These are phyloP conservation scores for Cladosporium sp. DNA, from an alignment of 2,329 filamentous ascomycete genomes.

Conservation along the genomic window DNA sequence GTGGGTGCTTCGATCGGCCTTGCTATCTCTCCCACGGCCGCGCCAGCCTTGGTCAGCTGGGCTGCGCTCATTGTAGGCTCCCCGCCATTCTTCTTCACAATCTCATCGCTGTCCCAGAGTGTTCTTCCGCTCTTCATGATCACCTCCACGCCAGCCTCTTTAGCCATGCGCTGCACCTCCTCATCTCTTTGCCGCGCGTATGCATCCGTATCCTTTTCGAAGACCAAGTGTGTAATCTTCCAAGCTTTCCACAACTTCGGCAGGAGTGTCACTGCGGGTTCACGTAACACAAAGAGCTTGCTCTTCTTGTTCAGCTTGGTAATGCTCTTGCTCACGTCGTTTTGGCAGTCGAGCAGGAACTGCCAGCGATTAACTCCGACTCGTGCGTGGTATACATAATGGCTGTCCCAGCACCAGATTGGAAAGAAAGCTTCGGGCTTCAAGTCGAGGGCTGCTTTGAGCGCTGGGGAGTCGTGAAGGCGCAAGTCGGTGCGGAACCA, in stretches of 20 bases:
- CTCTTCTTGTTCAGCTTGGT: slow-evolving; percentile 68
- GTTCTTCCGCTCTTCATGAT: slow-evolving; percentile 66
- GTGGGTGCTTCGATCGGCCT: slow-evolving; percentile 62
- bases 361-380: slow-evolving; percentile 74
- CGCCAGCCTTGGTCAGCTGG: slow-evolving; percentile 63
- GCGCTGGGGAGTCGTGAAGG: slow-evolving; percentile 73
- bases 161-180: slow-evolving; percentile 59
- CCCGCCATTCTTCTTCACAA: slow-evolving; percentile 64
- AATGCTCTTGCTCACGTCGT: slow-evolving; percentile 66
- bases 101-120: slow-evolving; percentile 70
- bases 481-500: slow-evolving; percentile 79
- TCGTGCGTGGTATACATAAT: slow-evolving; percentile 72
- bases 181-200: slow-evolving; percentile 67
- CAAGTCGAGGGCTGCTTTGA: slow-evolving; percentile 70
- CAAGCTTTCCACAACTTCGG: slow-evolving; percentile 72
- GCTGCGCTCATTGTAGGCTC: slow-evolving; percentile 74
- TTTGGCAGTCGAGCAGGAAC: slow-evolving; percentile 73
- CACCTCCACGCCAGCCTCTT: slow-evolving; percentile 66
- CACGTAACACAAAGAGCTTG: slow-evolving; percentile 70
- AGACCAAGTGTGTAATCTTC: slow-evolving; percentile 73
- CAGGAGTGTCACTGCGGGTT: slow-evolving; percentile 69
- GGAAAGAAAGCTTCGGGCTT: slow-evolving; percentile 72
- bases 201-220: slow-evolving; percentile 75
- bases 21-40: slow-evolving; percentile 62
- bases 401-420: slow-evolving; percentile 78